These are phyloP conservation scores for Xylariaceae sp. DNA, from an alignment of 2,329 filamentous ascomycete species.

Conservation along the genomic window DNA sequence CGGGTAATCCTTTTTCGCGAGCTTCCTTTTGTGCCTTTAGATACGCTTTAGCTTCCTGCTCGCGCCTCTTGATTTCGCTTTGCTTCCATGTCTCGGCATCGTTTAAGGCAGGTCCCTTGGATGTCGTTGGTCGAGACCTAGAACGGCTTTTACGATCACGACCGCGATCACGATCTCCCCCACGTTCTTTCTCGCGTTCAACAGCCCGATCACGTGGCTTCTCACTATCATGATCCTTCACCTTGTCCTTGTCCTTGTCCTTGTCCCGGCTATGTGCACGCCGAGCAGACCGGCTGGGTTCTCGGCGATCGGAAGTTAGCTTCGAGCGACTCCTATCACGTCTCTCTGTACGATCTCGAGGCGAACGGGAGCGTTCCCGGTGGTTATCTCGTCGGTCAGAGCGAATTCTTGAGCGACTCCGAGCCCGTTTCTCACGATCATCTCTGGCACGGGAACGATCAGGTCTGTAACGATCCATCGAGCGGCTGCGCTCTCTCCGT, in stretches of 20 bases:
- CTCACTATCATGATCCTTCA: conserved; percentile 33
- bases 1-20: conserved; percentile 62
- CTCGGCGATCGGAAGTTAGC: conserved; percentile 32
- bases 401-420: conserved; percentile 37
- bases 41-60: conserved; percentile 70
- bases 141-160: conserved; percentile 49
- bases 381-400: conserved; percentile 34
- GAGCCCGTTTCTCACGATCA: conserved; percentile 40
- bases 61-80: conserved; percentile 66
- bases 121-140: conserved; percentile 51
- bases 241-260: conserved; percentile 34
- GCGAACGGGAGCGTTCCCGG: conserved; percentile 42
- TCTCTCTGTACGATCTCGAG: conserved; percentile 39
- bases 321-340: conserved; percentile 40
- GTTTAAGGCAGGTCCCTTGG: conserved; percentile 52
- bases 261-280: conserved; percentile 32
- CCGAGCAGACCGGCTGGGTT: conserved; percentile 32
- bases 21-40: conserved; percentile 67
- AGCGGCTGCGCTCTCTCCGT: conserved; percentile 38
- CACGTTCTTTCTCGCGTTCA: conserved; percentile 31
- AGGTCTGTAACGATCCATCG: conserved; percentile 41
- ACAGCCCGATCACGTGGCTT: conserved; percentile 13
- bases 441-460: conserved; percentile 40
- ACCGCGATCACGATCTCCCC: conserved; percentile 30
- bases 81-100: conserved; percentile 63